Evolutionary conservation across 768 basidiomycete genomes (phyloP), one percentile per base, ranked within the genome.

Genomic region (Amanita rubescens): DNA sequence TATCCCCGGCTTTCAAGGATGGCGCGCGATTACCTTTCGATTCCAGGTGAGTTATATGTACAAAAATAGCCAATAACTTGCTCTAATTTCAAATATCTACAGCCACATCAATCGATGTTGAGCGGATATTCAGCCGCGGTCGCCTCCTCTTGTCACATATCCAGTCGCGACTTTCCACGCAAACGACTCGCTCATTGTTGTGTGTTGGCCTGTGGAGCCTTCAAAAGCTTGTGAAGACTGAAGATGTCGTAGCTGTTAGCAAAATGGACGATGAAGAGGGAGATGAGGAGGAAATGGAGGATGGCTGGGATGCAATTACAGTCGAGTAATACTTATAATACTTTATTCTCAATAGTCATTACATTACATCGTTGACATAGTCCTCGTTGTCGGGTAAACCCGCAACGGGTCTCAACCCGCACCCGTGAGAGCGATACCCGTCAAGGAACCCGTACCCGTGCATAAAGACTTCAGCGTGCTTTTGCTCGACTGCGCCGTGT

Each of bases 61-160:
- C 32, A 34, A 14, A 15, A 12, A 24, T 39, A 27, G 8, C 24
- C 46, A 17, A 30, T 43, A n/a, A n/a, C n/a, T n/a, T n/a, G n/a
- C n/a, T n/a, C n/a, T n/a, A n/a, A n/a, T 39, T 17, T 33, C 24
- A 49, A 37, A 41, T 32, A 22, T 30, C 33, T 53, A n/a, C 42
- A 69, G 68, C 64, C 5, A 68, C 64, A 2, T 67, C 68, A 3
- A 57, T 64, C n/a, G 58, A 60, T 20, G 61, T 68, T 25, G 65
- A 69, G 46, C 57, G 55, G 0, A 38, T 64, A 3, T 69, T 69
- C 53, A 67, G 64, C 47, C 49, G 52, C 11, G 61, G 65, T 5
- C 56, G 59, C 0, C 57, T 65, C 5, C 24, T 70, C 2, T 56
- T 72, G 3, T 58, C 61, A 5, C 65, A 71, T 43, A 41, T 63